phyloP scores from a whole-genome alignment of 2,329 filamentous ascomycete species.

The Colletotrichum sp. region DNA sequence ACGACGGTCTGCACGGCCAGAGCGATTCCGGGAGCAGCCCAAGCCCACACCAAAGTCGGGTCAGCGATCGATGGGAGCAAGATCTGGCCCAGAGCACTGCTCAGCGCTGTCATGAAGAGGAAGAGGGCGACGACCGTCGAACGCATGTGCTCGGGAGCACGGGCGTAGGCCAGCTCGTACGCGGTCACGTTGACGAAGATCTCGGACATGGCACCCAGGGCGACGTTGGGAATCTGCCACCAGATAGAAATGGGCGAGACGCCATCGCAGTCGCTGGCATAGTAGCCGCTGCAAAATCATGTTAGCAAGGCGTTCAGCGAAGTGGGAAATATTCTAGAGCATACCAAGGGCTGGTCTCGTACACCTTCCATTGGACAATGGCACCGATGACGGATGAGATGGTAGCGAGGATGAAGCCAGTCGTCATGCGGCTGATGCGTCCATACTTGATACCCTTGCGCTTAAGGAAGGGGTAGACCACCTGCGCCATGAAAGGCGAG shows the following conservation, averaged over 20 bases:
- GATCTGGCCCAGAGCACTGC: conserved; percentile 52
- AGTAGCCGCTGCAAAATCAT: conserved; percentile 35
- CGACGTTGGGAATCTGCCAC: conserved; percentile 52
- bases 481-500: conserved; percentile 54
- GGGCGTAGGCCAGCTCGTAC: conserved; percentile 71
- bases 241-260: conserved; percentile 54
- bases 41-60: conserved; percentile 32
- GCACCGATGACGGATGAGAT: conserved; percentile 59
- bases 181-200: conserved; percentile 66
- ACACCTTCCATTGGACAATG: conserved; percentile 63
- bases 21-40: conserved; percentile 27
- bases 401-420: conserved; percentile 56
- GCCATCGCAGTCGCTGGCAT: conserved; percentile 42
- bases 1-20: conserved; percentile 25
- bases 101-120: conserved; percentile 62
- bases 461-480: conserved; percentile 62
- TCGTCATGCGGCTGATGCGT: conserved; percentile 60
- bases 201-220: conserved; percentile 57
- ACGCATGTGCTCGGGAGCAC: conserved; percentile 69
- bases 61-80: conserved; percentile 45
- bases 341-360: conserved; percentile 55
- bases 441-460: conserved; percentile 57
- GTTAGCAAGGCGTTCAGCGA: neutral
- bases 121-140: conserved; percentile 61
- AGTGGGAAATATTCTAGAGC: neutral